phyloP scores from a whole-genome alignment of 768 basidiomycete genomes.

The Boletus edulis region DNA sequence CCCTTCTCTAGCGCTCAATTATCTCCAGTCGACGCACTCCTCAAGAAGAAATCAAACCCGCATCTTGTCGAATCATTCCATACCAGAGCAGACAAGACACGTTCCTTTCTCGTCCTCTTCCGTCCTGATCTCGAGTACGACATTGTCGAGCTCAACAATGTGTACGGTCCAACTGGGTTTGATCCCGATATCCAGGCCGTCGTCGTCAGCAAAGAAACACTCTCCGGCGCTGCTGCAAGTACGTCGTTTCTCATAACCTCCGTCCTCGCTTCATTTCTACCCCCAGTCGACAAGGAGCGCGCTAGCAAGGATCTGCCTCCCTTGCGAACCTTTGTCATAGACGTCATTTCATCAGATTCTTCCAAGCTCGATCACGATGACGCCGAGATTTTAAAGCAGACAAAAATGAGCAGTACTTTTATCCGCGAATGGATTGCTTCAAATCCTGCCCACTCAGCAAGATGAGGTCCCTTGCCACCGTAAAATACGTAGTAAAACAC shows the following conservation, averaged over 20 bases:
- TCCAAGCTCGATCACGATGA: slow-evolving; percentile 63
- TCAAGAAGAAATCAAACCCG: slow-evolving; percentile 68
- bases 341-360: slow-evolving; percentile 77
- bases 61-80: slow-evolving; percentile 63
- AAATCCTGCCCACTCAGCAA: background rate
- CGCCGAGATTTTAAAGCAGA: slow-evolving; percentile 62
- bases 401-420: slow-evolving; percentile 93
- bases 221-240: slow-evolving; percentile 74
- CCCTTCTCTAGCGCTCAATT: slow-evolving; percentile 10
- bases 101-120: slow-evolving; percentile 70
- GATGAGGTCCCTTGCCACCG: slow-evolving; percentile 2
- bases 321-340: slow-evolving; percentile 74
- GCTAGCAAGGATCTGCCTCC: slow-evolving; percentile 52
- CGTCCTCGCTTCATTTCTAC: background rate
- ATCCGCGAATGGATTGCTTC: slow-evolving; percentile 84
- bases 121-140: slow-evolving; percentile 63
- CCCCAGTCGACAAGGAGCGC: slow-evolving; percentile 63
- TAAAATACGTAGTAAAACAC: no score
- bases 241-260: slow-evolving; percentile 10
- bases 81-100: slow-evolving; percentile 54
- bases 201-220: slow-evolving; percentile 88
- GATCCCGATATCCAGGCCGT: slow-evolving; percentile 89
- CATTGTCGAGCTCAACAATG: slow-evolving; percentile 74
- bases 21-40: slow-evolving; percentile 60
- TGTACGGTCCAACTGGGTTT: slow-evolving; percentile 88